Percentiles rank a stretch among this genome's conserved stretches.
Conservation (phyloP, 1,284 basidiomycete species). For the Cutaneotrichosporon sp. region DNA sequence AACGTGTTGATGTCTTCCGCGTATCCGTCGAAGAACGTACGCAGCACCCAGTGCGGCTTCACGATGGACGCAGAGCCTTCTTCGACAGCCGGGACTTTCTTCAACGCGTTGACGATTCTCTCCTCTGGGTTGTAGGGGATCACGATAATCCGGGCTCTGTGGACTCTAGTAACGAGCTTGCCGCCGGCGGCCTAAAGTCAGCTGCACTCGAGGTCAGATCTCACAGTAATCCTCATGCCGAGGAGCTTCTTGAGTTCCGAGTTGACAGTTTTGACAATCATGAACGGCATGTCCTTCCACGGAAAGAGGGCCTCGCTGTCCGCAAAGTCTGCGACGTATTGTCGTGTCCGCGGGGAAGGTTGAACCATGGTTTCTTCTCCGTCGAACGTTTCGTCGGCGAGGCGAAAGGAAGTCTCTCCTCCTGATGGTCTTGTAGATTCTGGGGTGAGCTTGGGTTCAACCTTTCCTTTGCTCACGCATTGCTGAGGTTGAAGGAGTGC, state of each 20-base stretch:
- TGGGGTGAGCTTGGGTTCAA: neutral
- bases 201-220: neutral
- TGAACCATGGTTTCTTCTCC: neutral
- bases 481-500: too few species aligned
- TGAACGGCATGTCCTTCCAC: constrained; percentile 2
- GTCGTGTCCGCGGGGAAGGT: neutral
- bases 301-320: constrained; percentile 6
- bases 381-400: neutral
- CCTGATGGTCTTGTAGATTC: neutral
- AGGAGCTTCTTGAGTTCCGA: neutral
- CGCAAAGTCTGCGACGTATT: constrained; percentile 3
- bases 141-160: constrained; percentile 20
- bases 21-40: constrained; percentile 25
- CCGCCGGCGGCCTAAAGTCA: constrained; percentile 12
- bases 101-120: neutral
- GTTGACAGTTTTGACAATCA: constrained; percentile 5
- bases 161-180: neutral
- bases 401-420: too few species aligned
- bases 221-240: constrained; percentile 4
- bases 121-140: neutral
- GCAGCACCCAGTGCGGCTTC: constrained; percentile 26
- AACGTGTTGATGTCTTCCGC: neutral
- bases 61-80: constrained; percentile 6
- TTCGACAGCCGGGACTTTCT: neutral
- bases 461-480: too few species aligned